Base-by-base conservation (phyloP, 1,284 basidiomycete genomes). In the Boletus mariae region DNA sequence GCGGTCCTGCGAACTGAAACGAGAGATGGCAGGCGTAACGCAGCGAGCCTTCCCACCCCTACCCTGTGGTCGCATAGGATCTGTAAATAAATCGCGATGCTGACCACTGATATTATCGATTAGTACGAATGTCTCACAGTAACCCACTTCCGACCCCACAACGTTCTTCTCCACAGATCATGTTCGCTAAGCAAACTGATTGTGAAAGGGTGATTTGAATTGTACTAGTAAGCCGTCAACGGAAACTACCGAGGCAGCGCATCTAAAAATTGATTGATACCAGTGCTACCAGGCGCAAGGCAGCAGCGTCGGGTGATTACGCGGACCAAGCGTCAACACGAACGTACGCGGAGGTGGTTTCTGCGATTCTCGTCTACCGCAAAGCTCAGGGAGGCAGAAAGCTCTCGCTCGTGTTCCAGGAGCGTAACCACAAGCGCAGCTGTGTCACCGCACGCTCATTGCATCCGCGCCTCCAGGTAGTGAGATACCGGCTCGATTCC, bases 81-180 rank as follows among this genome's bases (percentile, higher is more conserved):
- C 37, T 17, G n/a, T 41, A 23, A 41, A 41, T 23, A 25, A 41
- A 41, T 15, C 8, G 35, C 35, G 12, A 41, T 25, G 23, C 38
- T 23, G 20, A 35, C 34, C 34, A 35, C 25, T 12, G 35, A 35
- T 31, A 35, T 20, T 31, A 35, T 20, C 31, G 41, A 32, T 42
- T 29, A 23, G 20, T 20, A 20, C 13, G 40, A 32, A 50, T 47
- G 45, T 51, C 59, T 51, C 55, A 47, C 54, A 57, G 42, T 41
- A 43, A 20, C n/a, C 43, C 26, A 29, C 41, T 47, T 68, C 63
- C 43, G 65, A 63, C 62, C 62, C 64, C 62, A 49, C 55, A 56
- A 55, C 62, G 64, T 63, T 65, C 65, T 62, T 55, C 44, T 64
- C 49, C 45, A 42, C 55, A 66, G 29, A 35, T 61, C 38, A 62